These are phyloP conservation scores for Lactarius deliciosus DNA, from an alignment of 768 basidiomycete genomes.

Conservation along the genomic window DNA sequence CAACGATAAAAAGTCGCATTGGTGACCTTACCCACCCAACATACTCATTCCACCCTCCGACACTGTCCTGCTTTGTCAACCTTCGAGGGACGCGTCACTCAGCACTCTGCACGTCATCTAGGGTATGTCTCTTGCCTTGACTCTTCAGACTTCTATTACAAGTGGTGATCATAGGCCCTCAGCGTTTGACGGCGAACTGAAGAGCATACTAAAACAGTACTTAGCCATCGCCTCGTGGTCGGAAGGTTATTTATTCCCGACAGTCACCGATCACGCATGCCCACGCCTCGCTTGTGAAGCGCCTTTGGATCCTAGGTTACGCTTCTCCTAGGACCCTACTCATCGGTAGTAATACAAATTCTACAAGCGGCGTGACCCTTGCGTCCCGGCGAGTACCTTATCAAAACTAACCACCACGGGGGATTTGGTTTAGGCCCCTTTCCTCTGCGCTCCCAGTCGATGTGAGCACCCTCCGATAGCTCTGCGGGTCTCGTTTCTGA, in stretches of 20 bases:
- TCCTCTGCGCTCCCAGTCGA: neutral
- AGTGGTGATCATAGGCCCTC: neutral
- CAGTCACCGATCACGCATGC: neutral
- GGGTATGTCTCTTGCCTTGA: neutral
- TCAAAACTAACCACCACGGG: neutral
- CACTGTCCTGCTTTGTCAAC: no score
- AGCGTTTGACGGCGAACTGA: neutral
- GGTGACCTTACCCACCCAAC: neutral
- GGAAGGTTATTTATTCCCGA: neutral
- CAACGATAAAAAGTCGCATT: neutral
- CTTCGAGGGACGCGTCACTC: neutral
- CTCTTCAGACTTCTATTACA: neutral
- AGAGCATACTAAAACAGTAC: neutral
- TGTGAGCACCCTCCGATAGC: neutral
- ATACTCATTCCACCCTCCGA: neutral
- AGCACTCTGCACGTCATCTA: neutral
- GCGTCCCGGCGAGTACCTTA: neutral
- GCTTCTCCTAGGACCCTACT: neutral
- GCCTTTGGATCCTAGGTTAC: neutral
- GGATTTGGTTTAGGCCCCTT: neutral
- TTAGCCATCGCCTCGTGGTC: neutral
- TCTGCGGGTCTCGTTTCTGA: neutral
- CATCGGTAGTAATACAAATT: neutral
- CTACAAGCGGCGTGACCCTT: neutral
- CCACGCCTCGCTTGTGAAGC: neutral